Evolutionary conservation across 768 basidiomycete genomes (phyloP).

Genomic region (Mycena filopes): DNA sequence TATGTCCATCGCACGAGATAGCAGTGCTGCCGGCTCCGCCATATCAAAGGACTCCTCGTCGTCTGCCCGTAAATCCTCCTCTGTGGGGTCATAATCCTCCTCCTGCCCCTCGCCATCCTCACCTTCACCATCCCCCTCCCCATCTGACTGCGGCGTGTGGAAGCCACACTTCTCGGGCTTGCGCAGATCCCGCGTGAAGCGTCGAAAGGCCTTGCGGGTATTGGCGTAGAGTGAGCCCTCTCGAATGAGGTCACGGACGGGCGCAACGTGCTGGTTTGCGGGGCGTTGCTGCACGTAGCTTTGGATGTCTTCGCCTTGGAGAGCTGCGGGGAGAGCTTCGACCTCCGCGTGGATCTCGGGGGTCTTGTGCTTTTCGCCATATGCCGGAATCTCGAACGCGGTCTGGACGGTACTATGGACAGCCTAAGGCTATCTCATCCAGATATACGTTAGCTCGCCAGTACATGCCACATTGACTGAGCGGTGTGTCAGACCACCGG

Average conservation of each 20-base stretch:
- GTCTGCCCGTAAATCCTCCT: conserved; percentile 15
- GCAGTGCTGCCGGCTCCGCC: background rate
- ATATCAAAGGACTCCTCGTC: conserved; percentile 18
- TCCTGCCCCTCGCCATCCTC: background rate
- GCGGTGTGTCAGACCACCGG: no score
- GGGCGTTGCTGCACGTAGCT: conserved; percentile 6
- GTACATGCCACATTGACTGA: no score
- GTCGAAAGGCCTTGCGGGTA: background rate
- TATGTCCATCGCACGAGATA: background rate
- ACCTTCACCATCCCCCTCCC: background rate
- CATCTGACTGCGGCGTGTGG: background rate
- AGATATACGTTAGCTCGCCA: no score
- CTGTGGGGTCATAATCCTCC: conserved; percentile 1
- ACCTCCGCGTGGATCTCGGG: background rate
- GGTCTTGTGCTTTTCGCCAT: background rate
- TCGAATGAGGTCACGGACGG: background rate
- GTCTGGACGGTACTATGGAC: no score
- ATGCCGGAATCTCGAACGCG: no score
- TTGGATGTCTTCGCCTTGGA: background rate
- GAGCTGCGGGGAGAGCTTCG: background rate
- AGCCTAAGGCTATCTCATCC: no score
- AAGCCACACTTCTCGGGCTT: conserved; percentile 7
- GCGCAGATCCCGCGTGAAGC: conserved; percentile 19
- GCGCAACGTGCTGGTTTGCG: background rate
- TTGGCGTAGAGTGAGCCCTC: background rate